These are phyloP conservation scores for Russula virescens DNA, from an alignment of 768 basidiomycete genomes.

Conservation along the genomic window DNA sequence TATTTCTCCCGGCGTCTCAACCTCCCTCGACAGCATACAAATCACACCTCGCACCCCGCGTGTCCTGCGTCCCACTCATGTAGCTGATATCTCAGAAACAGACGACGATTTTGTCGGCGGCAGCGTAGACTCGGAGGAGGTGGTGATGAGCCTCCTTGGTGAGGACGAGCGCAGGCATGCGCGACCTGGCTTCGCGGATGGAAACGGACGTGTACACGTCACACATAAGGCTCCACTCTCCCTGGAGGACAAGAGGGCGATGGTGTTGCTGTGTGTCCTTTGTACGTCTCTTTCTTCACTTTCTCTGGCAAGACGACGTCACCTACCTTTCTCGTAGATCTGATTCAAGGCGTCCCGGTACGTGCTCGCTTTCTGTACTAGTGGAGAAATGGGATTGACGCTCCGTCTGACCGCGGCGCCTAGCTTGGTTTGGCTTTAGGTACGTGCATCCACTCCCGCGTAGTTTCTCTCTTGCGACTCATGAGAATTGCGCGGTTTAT, in stretches of 20 bases:
- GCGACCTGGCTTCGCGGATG: slow-evolving; percentile 22
- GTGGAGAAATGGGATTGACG: not conserved
- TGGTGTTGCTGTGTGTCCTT: slow-evolving; percentile 41
- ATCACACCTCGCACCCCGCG: slow-evolving; percentile 20
- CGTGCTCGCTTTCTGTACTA: slow-evolving; percentile 31
- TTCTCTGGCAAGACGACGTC: not conserved
- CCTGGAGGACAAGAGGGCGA: slow-evolving; percentile 39
- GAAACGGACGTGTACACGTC: not conserved
- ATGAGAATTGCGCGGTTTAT: not conserved
- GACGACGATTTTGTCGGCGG: not conserved
- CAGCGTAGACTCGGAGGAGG: slow-evolving; percentile 21
- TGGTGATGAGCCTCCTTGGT: slow-evolving; percentile 24
- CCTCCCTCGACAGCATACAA: slow-evolving; percentile 15
- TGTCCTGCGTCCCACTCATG: not conserved
- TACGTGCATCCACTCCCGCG: slow-evolving; percentile 30
- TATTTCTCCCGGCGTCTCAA: not conserved
- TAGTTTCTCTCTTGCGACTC: not conserved
- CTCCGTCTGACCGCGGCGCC: slow-evolving; percentile 5
- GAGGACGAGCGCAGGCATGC: slow-evolving; percentile 19
- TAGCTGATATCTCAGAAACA: not conserved
- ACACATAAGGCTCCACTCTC: slow-evolving; percentile 13
- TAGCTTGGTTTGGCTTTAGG: slow-evolving; percentile 87
- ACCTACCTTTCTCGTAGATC: slow-evolving; percentile 30
- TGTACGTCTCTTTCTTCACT: slow-evolving; percentile 34
- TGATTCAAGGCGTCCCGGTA: slow-evolving; percentile 84